A percentile compares a stretch with the other conserved stretches of the same genome.
Evolutionary conservation across 2,329 filamentous ascomycete species (phyloP).

Genomic region (Cladophialophora carrionii): DNA sequence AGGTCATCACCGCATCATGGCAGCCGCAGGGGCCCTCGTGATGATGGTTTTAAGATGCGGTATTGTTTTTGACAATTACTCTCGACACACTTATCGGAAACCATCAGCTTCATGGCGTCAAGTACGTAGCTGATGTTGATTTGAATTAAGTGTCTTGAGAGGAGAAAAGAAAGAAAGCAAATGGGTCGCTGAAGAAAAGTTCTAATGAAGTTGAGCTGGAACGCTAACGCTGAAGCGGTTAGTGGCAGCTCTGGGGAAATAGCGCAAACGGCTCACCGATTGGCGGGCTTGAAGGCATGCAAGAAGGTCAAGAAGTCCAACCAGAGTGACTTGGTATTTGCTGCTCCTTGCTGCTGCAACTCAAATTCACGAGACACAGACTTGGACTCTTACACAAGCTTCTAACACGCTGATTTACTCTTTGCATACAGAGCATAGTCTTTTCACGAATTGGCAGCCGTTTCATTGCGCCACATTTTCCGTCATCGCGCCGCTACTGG

Average conservation of each 20-base stretch:
- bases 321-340: slow-evolving; percentile 3
- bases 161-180: slow-evolving; percentile 50
- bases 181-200: slow-evolving; percentile 6
- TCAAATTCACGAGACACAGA: slow-evolving; percentile 3
- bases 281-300: slow-evolving; percentile 12
- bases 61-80: slow-evolving; percentile 51
- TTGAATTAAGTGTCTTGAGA: slow-evolving; percentile 71
- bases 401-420: not conserved
- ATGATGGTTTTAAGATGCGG: slow-evolving; percentile 81
- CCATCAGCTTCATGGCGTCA: slow-evolving; percentile 64
- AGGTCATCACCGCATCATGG: slow-evolving; percentile 72
- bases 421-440: not conserved
- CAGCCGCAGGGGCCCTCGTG: slow-evolving; percentile 66
- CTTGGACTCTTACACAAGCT: not conserved
- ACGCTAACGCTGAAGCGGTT: slow-evolving; percentile 18
- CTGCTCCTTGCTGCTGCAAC: slow-evolving; percentile 7
- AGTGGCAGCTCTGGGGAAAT: slow-evolving; percentile 16
- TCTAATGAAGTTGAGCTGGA: slow-evolving; percentile 11
- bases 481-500: not conserved
- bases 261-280: slow-evolving; percentile 18
- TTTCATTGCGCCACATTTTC: not conserved
- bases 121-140: slow-evolving; percentile 67
- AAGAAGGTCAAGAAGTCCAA: slow-evolving; percentile 9
- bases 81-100: slow-evolving; percentile 72
- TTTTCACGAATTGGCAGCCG: not conserved